Percentiles rank a stretch among this genome's conserved stretches.
Conservation (phyloP, 805 yeast genomes). For the Pichia occidentalis region DNA sequence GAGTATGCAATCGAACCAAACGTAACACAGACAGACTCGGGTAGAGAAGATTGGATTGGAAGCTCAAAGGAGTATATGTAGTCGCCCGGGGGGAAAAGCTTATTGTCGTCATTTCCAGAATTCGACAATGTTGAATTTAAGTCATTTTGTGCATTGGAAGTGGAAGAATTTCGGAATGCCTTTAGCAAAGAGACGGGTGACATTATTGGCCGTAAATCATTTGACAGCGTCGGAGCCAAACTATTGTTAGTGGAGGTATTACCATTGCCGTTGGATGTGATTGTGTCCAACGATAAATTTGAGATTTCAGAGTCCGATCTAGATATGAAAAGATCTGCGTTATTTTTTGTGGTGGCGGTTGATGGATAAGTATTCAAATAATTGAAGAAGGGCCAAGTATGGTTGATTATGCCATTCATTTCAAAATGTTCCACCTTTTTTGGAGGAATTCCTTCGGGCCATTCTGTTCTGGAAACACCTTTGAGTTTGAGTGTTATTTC, state of each 20-base stretch:
- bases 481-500: constrained; percentile 52
- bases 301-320: constrained; percentile 30
- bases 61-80: constrained; percentile 90
- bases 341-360: constrained; percentile 32
- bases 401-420: constrained; percentile 57
- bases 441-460: constrained; percentile 99
- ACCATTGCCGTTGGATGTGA: no score
- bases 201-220: constrained; percentile 18
- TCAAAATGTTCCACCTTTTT: constrained; percentile 64
- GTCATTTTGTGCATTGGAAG: constrained; percentile 1
- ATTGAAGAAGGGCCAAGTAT: constrained; percentile 86
- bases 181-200: constrained; percentile 26
- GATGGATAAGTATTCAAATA: constrained; percentile 26
- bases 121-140: background rate
- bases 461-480: constrained; percentile 75
- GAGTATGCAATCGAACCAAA: constrained; percentile 75
- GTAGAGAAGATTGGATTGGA: constrained; percentile 71
- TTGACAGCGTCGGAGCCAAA: constrained; percentile 27
- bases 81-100: constrained; percentile 74
- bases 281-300: constrained; percentile 32
- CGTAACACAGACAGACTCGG: constrained; percentile 71
- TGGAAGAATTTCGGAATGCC: constrained; percentile 25
- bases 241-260: no score
- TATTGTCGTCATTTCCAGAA: constrained; percentile 18
- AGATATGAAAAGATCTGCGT: constrained; percentile 42